Evolutionary conservation across 768 basidiomycete genomes (phyloP), one percentile per base, ranked within the genome.

Genomic region (Phlebiopsis gigantea): DNA sequence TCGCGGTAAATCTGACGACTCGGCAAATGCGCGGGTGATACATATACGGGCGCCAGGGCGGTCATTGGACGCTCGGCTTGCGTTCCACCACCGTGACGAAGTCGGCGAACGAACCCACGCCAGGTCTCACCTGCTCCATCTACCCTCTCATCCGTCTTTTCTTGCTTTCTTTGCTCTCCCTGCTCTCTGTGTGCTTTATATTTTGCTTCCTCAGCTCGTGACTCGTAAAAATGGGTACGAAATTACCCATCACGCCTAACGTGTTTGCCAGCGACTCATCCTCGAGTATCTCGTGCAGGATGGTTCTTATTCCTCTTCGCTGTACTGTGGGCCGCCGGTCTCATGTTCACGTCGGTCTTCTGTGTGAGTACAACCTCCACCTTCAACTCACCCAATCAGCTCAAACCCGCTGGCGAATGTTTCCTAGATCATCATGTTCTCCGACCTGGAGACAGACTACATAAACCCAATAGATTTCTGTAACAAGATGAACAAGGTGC

Each of bases 391-490:
- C 28, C 54, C 7, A 53, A 26, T 12, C n/a, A n/a, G 48, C 43
- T 34, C 39, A 43, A 31, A n/a, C 7, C n/a, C 25, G 5, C 12
- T 7, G 5, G 25, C 29, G 48, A 29, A 2, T 19, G n/a, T 24
- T 22, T 45, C n/a, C 29, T 65, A 98, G 96, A 96, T 99, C 67
- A 98, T 99, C 79, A 98, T 98, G 96, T 98, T 98, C 80, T 97
- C 94, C 44, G 97, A 98, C 77, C 77, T 98, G 69, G 96, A 98
- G 76, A 97, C 93, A 78, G 94, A 98, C 80, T 98, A 98, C 77
- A 96, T 98, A 79, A 99, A 99, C 75, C 97, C 97, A 52, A 98
- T 99, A 84, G 97, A 99, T 73, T 86, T 98, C 46, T 98, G 97
- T 77, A 98, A 98, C 77, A 98, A 97, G 78, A 86, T 99, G 67